Evolutionary conservation across 352 stramenopile genomes (phyloP), one percentile per base, ranked within the genome.

Genomic region (Globisporangium nunn): DNA sequence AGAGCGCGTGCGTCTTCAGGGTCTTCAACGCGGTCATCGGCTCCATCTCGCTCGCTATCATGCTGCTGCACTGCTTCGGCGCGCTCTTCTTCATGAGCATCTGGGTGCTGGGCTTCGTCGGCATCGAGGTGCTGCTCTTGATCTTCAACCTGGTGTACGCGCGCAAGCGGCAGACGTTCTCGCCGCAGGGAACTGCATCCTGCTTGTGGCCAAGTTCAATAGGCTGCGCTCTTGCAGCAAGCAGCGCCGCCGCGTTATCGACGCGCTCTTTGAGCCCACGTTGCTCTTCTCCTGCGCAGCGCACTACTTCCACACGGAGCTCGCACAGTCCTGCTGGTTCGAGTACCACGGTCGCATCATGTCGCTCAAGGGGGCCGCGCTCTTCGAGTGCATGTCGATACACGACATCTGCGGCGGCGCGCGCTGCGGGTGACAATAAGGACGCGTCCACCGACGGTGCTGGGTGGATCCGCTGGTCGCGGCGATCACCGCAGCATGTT

Each of bases 251-350:
- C 71, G 71, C 7, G 59, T 76, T n/a, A 64, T 58, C 28, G 71
- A 83, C 31, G 55, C 52, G 44, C 52, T 72, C 6, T 77, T 81
- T 49, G 61, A 64, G 0, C 75, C 72, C 4, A 74, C 68, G 7
- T 43, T 85, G 23, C n/a, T 63, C 15, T 28, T 77, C 18, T 59
- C 79, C 29, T 74, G 63, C 49, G 37, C 64, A 11, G 51, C 72
- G 2, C 37, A 70, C 3, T 63, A 63, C 28, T 72, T 57, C 52
- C 71, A 61, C 1, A 58, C 12, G 62, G 14, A 52, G 0, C 41
- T 70, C 3, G 47, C 45, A 6, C 35, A 51, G 7, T 48, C 52
- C 10, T 48, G 51, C 0, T 56, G 37, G 45, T 56, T 74, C 33
- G 61, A 63, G 6, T 43, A 70, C 6, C 55, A 66, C 44, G 58